A percentile compares a stretch with the other conserved stretches of the same genome.
These are phyloP conservation scores for Trypanosomatidae sp. DNA, from an alignment of 208 protist species.

Conservation along the genomic window DNA sequence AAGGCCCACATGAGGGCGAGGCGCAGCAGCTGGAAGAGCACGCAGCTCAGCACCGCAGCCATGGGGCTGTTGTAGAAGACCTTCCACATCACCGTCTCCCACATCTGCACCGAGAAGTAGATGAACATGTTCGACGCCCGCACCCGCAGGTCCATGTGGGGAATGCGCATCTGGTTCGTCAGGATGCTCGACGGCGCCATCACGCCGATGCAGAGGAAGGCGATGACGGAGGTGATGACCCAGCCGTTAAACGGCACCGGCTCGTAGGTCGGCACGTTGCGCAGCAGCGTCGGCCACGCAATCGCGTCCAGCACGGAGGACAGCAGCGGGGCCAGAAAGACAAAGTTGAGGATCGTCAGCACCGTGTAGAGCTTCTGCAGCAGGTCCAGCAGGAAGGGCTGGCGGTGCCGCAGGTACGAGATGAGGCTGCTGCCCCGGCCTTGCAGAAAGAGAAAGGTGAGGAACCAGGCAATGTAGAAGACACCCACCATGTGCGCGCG, in stretches of 20 bases:
- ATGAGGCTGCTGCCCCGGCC: background rate
- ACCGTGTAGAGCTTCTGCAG: constrained; percentile 35
- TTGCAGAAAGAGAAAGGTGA: constrained; percentile 15
- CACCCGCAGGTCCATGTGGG: constrained; percentile 47
- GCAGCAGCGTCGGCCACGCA: constrained; percentile 62
- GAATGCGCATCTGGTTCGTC: constrained; percentile 38
- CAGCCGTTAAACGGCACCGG: constrained; percentile 22
- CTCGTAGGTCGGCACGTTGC: constrained; percentile 50
- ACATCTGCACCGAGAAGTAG: constrained; percentile 34
- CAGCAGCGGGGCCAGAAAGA: constrained; percentile 46
- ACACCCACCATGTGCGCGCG: constrained; percentile 25
- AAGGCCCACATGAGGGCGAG: constrained; percentile 20
- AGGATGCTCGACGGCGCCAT: constrained; percentile 40
- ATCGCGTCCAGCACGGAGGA: constrained; percentile 60
- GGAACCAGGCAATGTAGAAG: constrained; percentile 31
- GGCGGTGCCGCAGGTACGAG: constrained; percentile 11
- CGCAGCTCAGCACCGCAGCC: constrained; percentile 35
- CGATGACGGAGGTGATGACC: constrained; percentile 30
- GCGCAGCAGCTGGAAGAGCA: constrained; percentile 40
- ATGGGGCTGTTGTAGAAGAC: constrained; percentile 63
- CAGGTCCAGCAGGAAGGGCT: constrained; percentile 30
- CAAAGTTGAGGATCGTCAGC: constrained; percentile 35
- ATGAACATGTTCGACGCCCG: constrained; percentile 45
- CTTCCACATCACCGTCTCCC: constrained; percentile 70
- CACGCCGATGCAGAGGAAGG: constrained; percentile 36